Evolutionary conservation across 2,329 filamentous ascomycete species (phyloP).

Genomic region (Emergomyces pasteurianus): DNA sequence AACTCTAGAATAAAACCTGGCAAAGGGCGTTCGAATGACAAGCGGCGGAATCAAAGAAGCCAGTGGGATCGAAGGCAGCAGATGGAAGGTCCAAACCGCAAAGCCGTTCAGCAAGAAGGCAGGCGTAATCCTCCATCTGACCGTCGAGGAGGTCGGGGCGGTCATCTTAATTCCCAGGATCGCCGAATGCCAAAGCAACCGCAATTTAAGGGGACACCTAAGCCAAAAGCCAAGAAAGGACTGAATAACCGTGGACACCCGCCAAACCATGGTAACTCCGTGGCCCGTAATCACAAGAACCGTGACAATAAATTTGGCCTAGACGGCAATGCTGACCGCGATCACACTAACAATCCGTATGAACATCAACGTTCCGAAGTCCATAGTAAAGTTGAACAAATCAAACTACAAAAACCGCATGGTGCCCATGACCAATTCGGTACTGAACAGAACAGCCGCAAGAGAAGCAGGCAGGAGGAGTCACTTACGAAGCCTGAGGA

Average conservation of each 20-base stretch:
- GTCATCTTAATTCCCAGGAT: not conserved
- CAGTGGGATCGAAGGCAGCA: not conserved
- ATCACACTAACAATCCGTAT: not conserved
- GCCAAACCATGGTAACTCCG: not conserved
- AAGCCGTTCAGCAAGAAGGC: not conserved
- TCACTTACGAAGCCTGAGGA: constrained; percentile 14
- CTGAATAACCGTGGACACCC: not conserved
- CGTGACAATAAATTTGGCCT: not conserved
- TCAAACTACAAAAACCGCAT: not conserved
- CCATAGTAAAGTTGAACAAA: not conserved
- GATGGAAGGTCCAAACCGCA: not conserved
- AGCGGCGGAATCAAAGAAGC: not conserved
- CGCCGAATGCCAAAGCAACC: not conserved
- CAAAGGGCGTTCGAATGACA: not conserved
- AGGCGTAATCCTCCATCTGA: not conserved
- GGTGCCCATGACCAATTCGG: constrained; percentile 2
- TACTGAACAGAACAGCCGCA: constrained; percentile 7
- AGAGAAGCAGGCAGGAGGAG: constrained; percentile 9
- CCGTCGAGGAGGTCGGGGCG: constrained; percentile 1
- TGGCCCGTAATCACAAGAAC: not conserved
- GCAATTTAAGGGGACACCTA: not conserved
- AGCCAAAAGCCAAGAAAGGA: not conserved
- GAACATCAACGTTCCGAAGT: not conserved
- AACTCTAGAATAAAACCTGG: not conserved
- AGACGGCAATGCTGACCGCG: not conserved